Evolutionary conservation across 345 rosid genomes (phyloP).

Genomic region (Raphanus raphanistrum): DNA sequence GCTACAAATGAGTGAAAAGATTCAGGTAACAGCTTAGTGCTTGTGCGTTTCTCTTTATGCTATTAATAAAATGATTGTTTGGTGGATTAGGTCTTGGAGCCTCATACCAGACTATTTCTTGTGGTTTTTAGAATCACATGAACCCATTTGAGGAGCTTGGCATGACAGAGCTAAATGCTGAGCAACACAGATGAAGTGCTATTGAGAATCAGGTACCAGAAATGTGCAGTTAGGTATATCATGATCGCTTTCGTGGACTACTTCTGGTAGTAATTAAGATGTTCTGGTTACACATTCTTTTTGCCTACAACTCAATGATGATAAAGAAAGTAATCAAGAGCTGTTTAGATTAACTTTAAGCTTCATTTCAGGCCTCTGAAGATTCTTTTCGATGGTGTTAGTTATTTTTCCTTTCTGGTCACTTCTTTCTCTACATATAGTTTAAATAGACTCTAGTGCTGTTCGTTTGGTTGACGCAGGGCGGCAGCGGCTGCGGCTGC

Average conservation of each 20-base stretch:
- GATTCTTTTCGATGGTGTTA: conserved; percentile 63
- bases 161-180: conserved; percentile 66
- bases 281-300: conserved; percentile 15
- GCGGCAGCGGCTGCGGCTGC: no score
- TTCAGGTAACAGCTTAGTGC: conserved; percentile 53
- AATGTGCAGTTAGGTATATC: not conserved
- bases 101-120: conserved; percentile 49
- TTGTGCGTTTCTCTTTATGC: no score
- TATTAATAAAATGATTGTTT: not conserved
- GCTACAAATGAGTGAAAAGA: conserved; percentile 90
- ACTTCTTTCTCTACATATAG: not conserved
- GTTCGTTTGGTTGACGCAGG: no score
- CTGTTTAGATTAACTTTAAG: conserved; percentile 22
- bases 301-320: no score
- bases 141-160: conserved; percentile 88
- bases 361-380: conserved; percentile 62
- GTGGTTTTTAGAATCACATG: conserved; percentile 44
- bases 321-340: no score
- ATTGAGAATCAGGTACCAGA: conserved; percentile 70
- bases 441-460: conserved; percentile 6
- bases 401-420: conserved; percentile 67
- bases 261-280: not conserved
- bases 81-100: conserved; percentile 68
- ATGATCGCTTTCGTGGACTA: no score
- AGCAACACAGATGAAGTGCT: conserved; percentile 88